Conservation (phyloP, 805 yeast genomes). For the Candida coleopterorum region DNA sequence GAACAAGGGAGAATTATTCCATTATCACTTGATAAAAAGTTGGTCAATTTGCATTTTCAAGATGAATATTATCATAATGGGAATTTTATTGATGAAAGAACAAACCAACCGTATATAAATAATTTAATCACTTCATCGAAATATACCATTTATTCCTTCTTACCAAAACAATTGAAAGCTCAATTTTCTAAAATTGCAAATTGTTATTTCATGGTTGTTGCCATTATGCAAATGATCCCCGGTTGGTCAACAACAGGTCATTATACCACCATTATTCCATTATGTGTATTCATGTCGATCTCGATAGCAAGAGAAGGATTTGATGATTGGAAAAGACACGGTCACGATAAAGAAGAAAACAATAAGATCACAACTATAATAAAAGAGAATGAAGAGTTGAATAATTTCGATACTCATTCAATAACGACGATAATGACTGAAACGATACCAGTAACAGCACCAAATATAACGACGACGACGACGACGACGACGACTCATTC, state of each 20-base stretch:
- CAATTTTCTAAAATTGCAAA: conserved; percentile 94
- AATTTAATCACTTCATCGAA: conserved; percentile 83
- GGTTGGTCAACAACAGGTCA: conserved; percentile 97
- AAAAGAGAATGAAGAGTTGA: conserved; percentile 26
- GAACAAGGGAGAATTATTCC: conserved; percentile 77
- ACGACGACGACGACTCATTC: too few species aligned
- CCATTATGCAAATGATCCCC: conserved; percentile 93
- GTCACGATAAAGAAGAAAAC: conserved; percentile 82
- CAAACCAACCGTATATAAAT: conserved; percentile 50
- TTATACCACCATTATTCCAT: conserved; percentile 87
- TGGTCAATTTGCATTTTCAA: conserved; percentile 25
- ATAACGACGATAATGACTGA: conserved; percentile 37
- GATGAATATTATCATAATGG: conserved; percentile 22
- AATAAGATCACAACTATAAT: conserved; percentile 33
- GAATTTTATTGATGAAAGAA: conserved; percentile 64
- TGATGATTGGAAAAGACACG: conserved; percentile 87
- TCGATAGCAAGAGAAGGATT: conserved; percentile 90
- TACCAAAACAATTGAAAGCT: conserved; percentile 84
- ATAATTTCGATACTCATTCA: conserved; percentile 31
- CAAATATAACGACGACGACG: background rate
- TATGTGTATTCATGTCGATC: conserved; percentile 78
- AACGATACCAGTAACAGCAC: conserved; percentile 17
- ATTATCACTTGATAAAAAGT: conserved; percentile 41
- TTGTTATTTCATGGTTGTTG: conserved; percentile 81
- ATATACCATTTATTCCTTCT: conserved; percentile 72